Conservation (phyloP, 345 rosid species). For the Pugionium cornutum region DNA sequence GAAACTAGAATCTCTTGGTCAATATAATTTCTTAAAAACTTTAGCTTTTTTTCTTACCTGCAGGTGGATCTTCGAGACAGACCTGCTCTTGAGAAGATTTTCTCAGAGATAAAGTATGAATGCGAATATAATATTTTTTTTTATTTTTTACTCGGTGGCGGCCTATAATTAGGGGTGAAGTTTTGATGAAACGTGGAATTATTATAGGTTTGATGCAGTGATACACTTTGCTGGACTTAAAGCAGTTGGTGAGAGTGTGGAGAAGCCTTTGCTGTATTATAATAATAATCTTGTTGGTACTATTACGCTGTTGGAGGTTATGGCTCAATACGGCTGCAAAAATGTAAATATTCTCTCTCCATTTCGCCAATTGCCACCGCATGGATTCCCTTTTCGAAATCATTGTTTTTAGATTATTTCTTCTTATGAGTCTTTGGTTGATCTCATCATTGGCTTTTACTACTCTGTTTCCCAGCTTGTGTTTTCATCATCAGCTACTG, state of each 20-base stretch:
- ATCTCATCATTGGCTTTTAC: constrained; percentile 30
- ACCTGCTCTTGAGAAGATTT: constrained; percentile 72
- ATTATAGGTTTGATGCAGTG: constrained; percentile 84
- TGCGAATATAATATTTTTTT: neutral
- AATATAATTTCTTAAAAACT: neutral
- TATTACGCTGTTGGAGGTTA: constrained; percentile 75
- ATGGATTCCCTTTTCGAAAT: neutral
- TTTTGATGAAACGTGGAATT: constrained; percentile 29
- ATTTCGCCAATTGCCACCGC: constrained; percentile 18
- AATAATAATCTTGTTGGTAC: constrained; percentile 85
- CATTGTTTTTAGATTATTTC: neutral
- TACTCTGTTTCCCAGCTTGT: constrained; percentile 68
- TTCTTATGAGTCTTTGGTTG: constrained; percentile 2
- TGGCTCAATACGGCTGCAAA: constrained; percentile 85
- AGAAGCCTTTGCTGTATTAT: constrained; percentile 78
- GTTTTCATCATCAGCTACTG: constrained; percentile 97
- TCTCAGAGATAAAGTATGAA: constrained; percentile 63
- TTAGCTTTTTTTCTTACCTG: constrained; percentile 12
- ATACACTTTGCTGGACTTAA: constrained; percentile 98
- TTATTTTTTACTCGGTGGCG: neutral
- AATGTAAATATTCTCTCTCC: constrained; percentile 47
- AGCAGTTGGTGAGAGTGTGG: constrained; percentile 97
- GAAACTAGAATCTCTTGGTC: constrained; percentile 16
- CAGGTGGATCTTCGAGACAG: constrained; percentile 89
- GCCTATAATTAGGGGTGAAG: no score